A percentile compares a stretch with the other conserved stretches of the same genome.
These are phyloP conservation scores for Hydnomerulius pinastri DNA, from an alignment of 768 basidiomycete species.

Conservation along the genomic window DNA sequence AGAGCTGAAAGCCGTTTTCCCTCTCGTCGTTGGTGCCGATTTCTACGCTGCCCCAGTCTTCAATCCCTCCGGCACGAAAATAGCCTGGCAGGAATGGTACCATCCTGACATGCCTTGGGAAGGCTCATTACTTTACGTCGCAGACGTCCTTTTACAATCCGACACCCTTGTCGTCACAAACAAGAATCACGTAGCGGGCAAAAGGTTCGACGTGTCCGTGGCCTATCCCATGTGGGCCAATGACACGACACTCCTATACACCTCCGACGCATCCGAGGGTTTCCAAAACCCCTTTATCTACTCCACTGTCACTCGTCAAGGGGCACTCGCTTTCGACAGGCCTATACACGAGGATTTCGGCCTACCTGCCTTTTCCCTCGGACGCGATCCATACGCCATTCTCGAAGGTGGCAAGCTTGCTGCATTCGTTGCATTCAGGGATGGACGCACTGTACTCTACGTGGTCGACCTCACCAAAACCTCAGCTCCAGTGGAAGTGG, in stretches of 20 bases:
- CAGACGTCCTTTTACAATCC: conserved; percentile 38
- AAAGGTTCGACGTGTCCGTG: conserved; percentile 50
- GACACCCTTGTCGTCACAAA: conserved; percentile 39
- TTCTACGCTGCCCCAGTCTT: conserved; percentile 69
- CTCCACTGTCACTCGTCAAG: conserved; percentile 30
- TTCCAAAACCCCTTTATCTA: conserved; percentile 71
- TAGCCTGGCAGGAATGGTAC: conserved; percentile 71
- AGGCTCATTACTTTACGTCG: conserved; percentile 56
- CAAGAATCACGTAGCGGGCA: conserved; percentile 50
- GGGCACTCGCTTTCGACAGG: conserved; percentile 36
- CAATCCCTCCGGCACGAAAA: conserved; percentile 55
- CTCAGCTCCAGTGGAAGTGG: conserved; percentile 23
- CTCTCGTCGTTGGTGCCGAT: conserved; percentile 60
- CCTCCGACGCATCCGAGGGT: conserved; percentile 53
- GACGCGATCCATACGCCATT: conserved; percentile 47
- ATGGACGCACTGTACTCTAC: conserved; percentile 38
- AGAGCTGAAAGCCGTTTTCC: conserved; percentile 40
- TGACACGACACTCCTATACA: conserved; percentile 59
- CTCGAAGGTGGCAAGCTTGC: conserved; percentile 35
- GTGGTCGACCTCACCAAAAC: conserved; percentile 29
- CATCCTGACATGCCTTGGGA: conserved; percentile 79
- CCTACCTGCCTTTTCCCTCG: conserved; percentile 56
- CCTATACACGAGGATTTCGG: conserved; percentile 59
- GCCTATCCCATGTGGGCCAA: conserved; percentile 62
- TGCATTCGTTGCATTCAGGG: conserved; percentile 33